Percentiles rank a stretch among this genome's conserved stretches.
Conservation (phyloP, 495 filamentous ascomycete genomes). For the Hypoxylon perforatum region DNA sequence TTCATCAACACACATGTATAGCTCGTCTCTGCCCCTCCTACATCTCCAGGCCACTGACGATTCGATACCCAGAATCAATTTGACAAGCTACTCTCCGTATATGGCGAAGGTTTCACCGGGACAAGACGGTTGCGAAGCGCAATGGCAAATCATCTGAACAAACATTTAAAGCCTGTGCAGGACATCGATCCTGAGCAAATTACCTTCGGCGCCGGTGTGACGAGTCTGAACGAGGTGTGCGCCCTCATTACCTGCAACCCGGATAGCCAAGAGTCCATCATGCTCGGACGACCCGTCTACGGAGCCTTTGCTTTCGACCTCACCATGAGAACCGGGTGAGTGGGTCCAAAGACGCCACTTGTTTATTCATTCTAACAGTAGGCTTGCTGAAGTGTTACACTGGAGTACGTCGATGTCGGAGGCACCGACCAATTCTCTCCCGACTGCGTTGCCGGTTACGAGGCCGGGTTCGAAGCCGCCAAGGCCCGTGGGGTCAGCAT, state of each 20-base stretch:
- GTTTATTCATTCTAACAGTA: constrained; percentile 6
- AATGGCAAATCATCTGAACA: constrained; percentile 60
- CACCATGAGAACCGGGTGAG: constrained; percentile 43
- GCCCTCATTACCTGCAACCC: constrained; percentile 53
- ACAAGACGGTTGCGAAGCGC: constrained; percentile 49
- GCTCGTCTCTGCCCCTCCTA: background rate
- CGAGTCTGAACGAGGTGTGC: constrained; percentile 57
- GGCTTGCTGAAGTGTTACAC: constrained; percentile 41
- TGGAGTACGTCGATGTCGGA: constrained; percentile 58
- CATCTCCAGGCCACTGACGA: background rate
- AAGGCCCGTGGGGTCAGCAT: constrained; percentile 48
- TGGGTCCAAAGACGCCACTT: background rate
- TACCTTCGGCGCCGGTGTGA: constrained; percentile 61
- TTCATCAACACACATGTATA: constrained; percentile 40
- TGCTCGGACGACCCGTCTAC: constrained; percentile 64
- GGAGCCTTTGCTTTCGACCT: constrained; percentile 54
- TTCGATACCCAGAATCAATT: constrained; percentile 29
- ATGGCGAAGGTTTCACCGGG: constrained; percentile 42
- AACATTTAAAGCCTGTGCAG: constrained; percentile 52
- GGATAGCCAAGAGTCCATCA: constrained; percentile 61
- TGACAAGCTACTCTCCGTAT: constrained; percentile 20
- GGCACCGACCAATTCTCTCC: constrained; percentile 57
- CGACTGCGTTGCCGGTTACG: constrained; percentile 38
- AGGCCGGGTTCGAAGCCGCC: constrained; percentile 38
- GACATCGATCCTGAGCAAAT: constrained; percentile 55